Evolutionary conservation across 106 monocot genomes (phyloP).

Genomic region (Dendrobium chrysotoxum): DNA sequence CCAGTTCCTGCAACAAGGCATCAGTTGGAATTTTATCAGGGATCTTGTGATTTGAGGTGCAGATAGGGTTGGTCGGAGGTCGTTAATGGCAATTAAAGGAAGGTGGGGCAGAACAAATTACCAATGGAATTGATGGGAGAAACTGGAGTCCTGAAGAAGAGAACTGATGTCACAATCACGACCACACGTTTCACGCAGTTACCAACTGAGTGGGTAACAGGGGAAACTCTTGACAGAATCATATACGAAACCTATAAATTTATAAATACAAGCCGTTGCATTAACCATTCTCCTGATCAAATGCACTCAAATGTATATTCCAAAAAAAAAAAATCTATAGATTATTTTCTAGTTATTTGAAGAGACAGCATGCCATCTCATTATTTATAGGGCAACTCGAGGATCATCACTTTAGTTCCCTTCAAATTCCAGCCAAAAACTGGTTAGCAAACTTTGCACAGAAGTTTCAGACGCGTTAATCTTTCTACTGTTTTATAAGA

Average conservation of each 20-base stretch:
- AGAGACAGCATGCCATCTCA: no score
- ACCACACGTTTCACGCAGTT: slow-evolving; percentile 97
- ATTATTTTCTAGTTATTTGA: no score
- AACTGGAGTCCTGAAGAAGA: slow-evolving; percentile 90
- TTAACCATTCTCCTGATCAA: background rate
- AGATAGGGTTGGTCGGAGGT: background rate
- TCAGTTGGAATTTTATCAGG: background rate
- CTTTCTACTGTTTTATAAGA: no score
- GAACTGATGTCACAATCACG: slow-evolving; percentile 84
- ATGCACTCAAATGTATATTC: background rate
- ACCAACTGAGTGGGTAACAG: slow-evolving; percentile 91
- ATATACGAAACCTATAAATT: slow-evolving; percentile 66
- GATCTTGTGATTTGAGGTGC: background rate
- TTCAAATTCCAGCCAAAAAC: no score
- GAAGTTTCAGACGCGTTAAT: no score
- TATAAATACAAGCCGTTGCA: background rate
- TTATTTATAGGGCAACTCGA: no score
- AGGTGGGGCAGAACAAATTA: slow-evolving; percentile 11
- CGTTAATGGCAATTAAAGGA: background rate
- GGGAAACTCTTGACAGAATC: slow-evolving; percentile 75
- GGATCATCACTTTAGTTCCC: no score
- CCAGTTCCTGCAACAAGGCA: slow-evolving; percentile 39
- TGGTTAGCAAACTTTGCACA: no score
- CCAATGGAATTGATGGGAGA: slow-evolving; percentile 81
- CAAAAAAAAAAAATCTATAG: background rate